These are phyloP conservation scores for Naegleria fowleri DNA, from an alignment of 208 protist genomes.

Conservation along the genomic window DNA sequence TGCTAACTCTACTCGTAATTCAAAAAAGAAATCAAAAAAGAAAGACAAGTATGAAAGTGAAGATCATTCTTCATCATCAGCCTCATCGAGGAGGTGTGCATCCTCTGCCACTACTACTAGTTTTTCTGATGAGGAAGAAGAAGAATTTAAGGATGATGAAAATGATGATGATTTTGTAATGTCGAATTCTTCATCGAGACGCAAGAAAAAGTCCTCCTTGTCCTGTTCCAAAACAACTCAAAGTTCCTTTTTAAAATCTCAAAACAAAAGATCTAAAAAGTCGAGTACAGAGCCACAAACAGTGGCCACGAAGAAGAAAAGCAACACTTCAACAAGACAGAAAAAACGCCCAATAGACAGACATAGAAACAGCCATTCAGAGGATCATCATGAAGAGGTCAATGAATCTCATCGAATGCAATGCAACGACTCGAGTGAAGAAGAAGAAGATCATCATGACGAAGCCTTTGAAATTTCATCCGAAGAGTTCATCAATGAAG, in stretches of 20 bases:
- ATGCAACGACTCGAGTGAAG: not conserved
- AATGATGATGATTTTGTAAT: conserved; percentile 20
- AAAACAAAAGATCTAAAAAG: not conserved
- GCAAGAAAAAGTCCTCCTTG: not conserved
- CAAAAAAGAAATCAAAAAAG: not conserved
- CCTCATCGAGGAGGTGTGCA: not conserved
- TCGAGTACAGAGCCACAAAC: not conserved
- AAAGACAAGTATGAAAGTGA: not conserved
- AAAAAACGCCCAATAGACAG: too few species aligned
- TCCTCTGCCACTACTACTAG: too few species aligned
- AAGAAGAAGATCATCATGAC: not conserved
- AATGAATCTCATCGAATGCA: not conserved
- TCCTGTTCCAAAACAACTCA: not conserved
- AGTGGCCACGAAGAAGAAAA: too few species aligned
- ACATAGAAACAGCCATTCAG: not conserved
- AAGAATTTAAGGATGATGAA: not conserved
- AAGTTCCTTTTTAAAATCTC: not conserved
- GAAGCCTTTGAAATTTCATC: not conserved
- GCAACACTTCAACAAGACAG: not conserved
- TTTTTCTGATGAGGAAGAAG: not conserved
- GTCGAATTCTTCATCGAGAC: not conserved
- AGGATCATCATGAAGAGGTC: not conserved
- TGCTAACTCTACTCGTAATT: not conserved
- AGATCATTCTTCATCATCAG: too few species aligned
- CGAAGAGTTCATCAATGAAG: not conserved